A percentile compares a stretch with the other conserved stretches of the same genome.
phyloP scores from a whole-genome alignment of 305 asterid species.

The Rubia occidens region DNA sequence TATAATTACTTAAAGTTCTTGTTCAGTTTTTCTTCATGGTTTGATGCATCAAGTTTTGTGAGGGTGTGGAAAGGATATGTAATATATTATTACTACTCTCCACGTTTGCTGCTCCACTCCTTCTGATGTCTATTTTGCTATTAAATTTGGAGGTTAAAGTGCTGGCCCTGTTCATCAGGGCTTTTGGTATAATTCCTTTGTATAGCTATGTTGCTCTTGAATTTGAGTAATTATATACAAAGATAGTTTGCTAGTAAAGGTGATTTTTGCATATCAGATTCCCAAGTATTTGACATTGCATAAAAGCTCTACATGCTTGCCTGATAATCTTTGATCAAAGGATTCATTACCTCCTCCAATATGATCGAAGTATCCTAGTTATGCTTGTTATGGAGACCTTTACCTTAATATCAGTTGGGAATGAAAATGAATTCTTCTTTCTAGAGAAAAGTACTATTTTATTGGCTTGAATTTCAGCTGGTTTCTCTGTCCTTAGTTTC shows the following conservation, averaged over 20 bases:
- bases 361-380: neutral
- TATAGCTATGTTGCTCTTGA: neutral
- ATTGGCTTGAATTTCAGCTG: neutral
- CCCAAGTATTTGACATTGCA: neutral
- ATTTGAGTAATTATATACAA: neutral
- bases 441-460: neutral
- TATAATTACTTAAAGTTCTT: neutral
- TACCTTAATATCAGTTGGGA: neutral
- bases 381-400: neutral
- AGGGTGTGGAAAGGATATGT: neutral
- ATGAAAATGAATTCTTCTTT: neutral
- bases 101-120: neutral
- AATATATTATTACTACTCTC: neutral
- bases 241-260: neutral
- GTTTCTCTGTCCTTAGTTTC: neutral
- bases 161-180: neutral
- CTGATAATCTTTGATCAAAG: neutral
- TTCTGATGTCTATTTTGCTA: neutral
- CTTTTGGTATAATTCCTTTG: neutral
- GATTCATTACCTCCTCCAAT: neutral
- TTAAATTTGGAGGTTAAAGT: neutral
- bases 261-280: no score
- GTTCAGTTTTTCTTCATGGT: neutral
- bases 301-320: neutral
- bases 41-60: neutral